Conservation (phyloP, 805 yeast genomes). For the Isabelozyma heimii region DNA sequence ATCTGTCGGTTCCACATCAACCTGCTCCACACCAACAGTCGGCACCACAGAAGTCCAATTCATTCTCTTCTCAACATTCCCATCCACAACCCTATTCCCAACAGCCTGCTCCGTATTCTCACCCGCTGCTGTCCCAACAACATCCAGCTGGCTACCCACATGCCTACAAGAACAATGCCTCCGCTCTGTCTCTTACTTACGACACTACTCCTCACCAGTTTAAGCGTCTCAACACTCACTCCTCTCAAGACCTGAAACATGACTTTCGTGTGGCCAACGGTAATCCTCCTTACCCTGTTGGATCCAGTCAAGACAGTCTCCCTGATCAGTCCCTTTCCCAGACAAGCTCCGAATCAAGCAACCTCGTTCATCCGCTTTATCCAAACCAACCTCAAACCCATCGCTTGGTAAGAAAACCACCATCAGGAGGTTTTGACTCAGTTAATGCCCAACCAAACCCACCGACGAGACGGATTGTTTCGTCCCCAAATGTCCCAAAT, state of each 20-base stretch:
- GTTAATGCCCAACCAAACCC: constrained; percentile 9
- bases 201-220: neutral
- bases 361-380: constrained; percentile 1
- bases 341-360: neutral
- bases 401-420: constrained; percentile 11
- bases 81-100: constrained; percentile 2
- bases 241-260: constrained; percentile 2
- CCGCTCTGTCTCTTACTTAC: constrained; percentile 6
- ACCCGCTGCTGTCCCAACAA: constrained; percentile 8
- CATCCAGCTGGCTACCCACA: constrained; percentile 1
- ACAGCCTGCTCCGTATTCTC: constrained; percentile 5
- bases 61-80: constrained; percentile 1
- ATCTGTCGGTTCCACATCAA: no score
- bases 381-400: constrained; percentile 1
- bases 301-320: neutral
- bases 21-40: constrained; percentile 6
- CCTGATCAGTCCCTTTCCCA: neutral
- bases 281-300: constrained; percentile 4
- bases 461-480: constrained; percentile 23
- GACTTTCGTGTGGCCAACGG: neutral
- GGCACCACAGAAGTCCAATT: constrained; percentile 4
- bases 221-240: constrained; percentile 3
- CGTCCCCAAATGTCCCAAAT: constrained; percentile 23
- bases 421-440: constrained; percentile 9
- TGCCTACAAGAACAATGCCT: neutral